phyloP scores from a whole-genome alignment of 225 moss, liverwort and hornwort species.

The Physcomitrellopsis africana region DNA sequence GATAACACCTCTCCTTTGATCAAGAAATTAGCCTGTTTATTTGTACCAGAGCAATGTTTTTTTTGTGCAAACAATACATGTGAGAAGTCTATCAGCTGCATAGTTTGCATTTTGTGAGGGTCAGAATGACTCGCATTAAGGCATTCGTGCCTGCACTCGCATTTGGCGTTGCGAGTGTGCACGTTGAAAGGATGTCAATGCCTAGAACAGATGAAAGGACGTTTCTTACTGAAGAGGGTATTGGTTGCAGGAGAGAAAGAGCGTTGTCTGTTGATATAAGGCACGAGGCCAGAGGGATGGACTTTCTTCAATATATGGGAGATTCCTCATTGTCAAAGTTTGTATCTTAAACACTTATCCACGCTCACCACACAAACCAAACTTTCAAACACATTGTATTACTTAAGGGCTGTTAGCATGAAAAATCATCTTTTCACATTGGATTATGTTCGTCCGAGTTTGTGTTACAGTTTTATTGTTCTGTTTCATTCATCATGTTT shows the following conservation, averaged over 20 bases:
- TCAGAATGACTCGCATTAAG: slow-evolving; percentile 35
- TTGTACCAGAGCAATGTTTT: slow-evolving; percentile 66
- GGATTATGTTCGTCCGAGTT: too few species aligned
- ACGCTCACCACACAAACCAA: not conserved
- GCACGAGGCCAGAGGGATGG: slow-evolving; percentile 77
- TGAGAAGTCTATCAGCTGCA: slow-evolving; percentile 39
- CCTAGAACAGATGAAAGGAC: not conserved
- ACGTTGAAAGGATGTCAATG: slow-evolving; percentile 19
- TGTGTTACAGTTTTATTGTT: too few species aligned
- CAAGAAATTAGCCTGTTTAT: slow-evolving; percentile 79
- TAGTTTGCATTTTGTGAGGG: slow-evolving; percentile 37
- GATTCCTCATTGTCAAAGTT: slow-evolving; percentile 61
- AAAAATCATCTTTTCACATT: too few species aligned
- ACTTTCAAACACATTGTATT: not conserved
- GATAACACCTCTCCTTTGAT: slow-evolving; percentile 78
- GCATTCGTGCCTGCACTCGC: slow-evolving; percentile 34
- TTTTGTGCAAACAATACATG: slow-evolving; percentile 53
- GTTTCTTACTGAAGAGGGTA: slow-evolving; percentile 22
- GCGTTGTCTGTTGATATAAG: slow-evolving; percentile 90
- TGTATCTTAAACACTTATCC: slow-evolving; percentile 27
- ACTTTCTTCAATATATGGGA: slow-evolving; percentile 76
- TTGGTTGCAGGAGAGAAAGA: slow-evolving; percentile 82
- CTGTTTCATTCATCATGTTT: too few species aligned
- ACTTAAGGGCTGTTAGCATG: slow-evolving; percentile 1
- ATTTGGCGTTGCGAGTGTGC: slow-evolving; percentile 15